Percentiles rank a stretch among this genome's conserved stretches.
phyloP scores from a whole-genome alignment of 1,139 yeast species.

The Taphrina sp. region DNA sequence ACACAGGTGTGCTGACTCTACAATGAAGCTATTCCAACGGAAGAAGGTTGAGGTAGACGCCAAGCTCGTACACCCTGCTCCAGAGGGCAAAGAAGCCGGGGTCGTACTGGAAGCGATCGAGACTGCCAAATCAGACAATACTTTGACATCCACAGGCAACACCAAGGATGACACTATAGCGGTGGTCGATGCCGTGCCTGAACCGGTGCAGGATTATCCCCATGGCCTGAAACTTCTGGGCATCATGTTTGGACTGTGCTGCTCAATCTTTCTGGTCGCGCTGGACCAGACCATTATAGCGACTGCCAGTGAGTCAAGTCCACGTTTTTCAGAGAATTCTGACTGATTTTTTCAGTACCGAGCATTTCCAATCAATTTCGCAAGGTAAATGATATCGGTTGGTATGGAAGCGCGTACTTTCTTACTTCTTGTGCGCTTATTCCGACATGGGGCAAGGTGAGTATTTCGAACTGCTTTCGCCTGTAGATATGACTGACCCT shows the following conservation, averaged over 20 bases:
- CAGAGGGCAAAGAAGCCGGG: too few species aligned
- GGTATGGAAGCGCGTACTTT: conserved; percentile 45
- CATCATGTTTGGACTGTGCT: conserved; percentile 49
- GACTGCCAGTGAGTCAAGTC: conserved; percentile 46
- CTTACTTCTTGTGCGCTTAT: conserved; percentile 60
- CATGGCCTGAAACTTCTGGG: conserved; percentile 40
- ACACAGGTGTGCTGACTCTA: too few species aligned
- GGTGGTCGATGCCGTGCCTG: too few species aligned
- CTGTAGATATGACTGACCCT: too few species aligned
- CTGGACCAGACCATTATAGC: conserved; percentile 66
- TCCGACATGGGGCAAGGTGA: conserved; percentile 64
- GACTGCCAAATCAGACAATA: too few species aligned
- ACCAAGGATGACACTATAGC: too few species aligned
- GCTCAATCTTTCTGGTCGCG: conserved; percentile 59
- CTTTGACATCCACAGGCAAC: too few species aligned
- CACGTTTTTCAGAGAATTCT: neutral
- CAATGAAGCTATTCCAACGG: too few species aligned
- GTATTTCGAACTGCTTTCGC: too few species aligned
- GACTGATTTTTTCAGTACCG: neutral
- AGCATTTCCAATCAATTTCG: conserved; percentile 17
- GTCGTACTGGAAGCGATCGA: too few species aligned
- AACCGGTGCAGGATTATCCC: conserved; percentile 11
- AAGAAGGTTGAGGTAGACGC: too few species aligned
- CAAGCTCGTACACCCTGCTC: too few species aligned
- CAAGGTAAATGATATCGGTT: conserved; percentile 14